These are phyloP conservation scores for Paragyromitra xinjiangensis DNA, from an alignment of 495 filamentous ascomycete genomes.

Conservation along the genomic window DNA sequence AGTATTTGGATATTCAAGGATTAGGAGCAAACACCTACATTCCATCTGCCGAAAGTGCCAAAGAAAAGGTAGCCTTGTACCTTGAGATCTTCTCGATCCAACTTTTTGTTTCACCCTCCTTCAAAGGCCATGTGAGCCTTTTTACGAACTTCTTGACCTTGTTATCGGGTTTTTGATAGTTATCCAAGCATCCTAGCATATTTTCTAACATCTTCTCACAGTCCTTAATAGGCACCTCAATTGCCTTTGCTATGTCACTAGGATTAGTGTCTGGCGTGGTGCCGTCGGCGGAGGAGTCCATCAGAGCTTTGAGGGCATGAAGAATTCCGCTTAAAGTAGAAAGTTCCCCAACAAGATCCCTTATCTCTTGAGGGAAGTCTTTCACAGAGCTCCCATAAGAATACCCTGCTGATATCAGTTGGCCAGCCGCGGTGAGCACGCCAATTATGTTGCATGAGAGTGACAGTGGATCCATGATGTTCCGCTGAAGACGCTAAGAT, in stretches of 20 bases:
- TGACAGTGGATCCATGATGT: constrained; percentile 27
- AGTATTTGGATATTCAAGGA: neutral
- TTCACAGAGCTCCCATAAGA: constrained; percentile 18
- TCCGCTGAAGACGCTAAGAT: too few species aligned
- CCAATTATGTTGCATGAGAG: constrained; percentile 4
- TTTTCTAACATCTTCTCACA: constrained; percentile 6
- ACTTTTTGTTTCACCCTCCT: constrained; percentile 5
- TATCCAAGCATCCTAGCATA: neutral
- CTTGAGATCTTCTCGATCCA: constrained; percentile 13
- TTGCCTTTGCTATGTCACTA: neutral
- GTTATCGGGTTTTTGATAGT: neutral
- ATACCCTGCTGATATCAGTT: constrained; percentile 20
- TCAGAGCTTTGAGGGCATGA: neutral
- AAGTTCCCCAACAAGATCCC: constrained; percentile 12
- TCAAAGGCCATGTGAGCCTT: constrained; percentile 28
- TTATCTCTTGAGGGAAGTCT: constrained; percentile 12
- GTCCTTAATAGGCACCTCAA: constrained; percentile 2
- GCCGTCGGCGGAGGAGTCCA: neutral
- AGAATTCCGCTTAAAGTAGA: constrained; percentile 22
- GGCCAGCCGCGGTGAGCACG: constrained; percentile 4
- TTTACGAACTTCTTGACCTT: neutral
- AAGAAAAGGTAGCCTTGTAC: constrained; percentile 17
- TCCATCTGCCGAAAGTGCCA: constrained; percentile 24
- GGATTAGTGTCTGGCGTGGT: neutral
- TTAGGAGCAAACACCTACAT: constrained; percentile 19